phyloP scores from a whole-genome alignment of 768 basidiomycete species.

The Serpula lacrymans region DNA sequence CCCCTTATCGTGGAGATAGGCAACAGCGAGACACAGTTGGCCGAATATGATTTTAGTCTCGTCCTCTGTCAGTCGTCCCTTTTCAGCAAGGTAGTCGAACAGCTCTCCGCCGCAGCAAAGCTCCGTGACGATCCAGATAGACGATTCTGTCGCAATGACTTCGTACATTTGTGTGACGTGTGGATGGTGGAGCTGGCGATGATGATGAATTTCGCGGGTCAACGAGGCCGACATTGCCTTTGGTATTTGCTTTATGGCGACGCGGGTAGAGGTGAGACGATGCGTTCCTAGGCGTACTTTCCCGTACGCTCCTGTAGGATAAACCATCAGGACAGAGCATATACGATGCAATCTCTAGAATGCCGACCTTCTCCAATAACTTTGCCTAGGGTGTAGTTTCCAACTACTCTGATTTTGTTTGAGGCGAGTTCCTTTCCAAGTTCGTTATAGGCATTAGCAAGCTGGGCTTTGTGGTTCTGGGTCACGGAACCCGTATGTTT shows the following conservation, averaged over 20 bases:
- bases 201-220: conserved; percentile 97
- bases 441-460: conserved; percentile 95
- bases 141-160: conserved; percentile 93
- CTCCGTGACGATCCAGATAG: conserved; percentile 97
- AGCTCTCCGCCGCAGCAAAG: conserved; percentile 96
- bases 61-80: conserved; percentile 79
- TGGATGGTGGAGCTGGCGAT: conserved; percentile 94
- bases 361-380: conserved; percentile 90
- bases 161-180: conserved; percentile 96
- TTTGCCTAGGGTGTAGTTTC: conserved; percentile 91
- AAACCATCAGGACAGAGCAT: conserved; percentile 16
- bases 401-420: conserved; percentile 84
- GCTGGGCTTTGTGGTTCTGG: conserved; percentile 82
- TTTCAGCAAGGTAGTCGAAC: conserved; percentile 97
- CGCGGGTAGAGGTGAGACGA: conserved; percentile 84
- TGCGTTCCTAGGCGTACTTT: conserved; percentile 95
- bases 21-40: conserved; percentile 91
- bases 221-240: conserved; percentile 88
- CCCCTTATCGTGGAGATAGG: conserved; percentile 87
- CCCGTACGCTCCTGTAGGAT: conserved; percentile 78
- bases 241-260: conserved; percentile 97
- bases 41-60: conserved; percentile 90
- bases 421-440: conserved; percentile 95
- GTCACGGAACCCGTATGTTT: conserved; percentile 58
- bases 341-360: neutral